Evolutionary conservation across 805 yeast genomes (phyloP).

Genomic region (Dipodascopsis uninucleata): DNA sequence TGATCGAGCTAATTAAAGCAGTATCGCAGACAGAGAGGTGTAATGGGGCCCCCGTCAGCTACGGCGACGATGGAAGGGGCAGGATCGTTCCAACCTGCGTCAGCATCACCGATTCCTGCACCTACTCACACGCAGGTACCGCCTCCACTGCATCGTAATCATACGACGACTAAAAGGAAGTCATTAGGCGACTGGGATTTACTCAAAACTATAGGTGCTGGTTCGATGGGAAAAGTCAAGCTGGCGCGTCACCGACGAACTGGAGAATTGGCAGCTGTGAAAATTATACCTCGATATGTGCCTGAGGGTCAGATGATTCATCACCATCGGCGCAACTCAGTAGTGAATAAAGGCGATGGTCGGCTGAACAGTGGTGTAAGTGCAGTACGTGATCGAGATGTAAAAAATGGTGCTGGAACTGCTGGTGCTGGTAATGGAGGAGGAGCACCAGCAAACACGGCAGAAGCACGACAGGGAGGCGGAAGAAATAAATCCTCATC

Average conservation of each 20-base stretch:
- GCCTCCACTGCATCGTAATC: slow-evolving; percentile 13
- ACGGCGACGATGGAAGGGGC: slow-evolving; percentile 2
- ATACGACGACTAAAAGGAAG: slow-evolving; percentile 51
- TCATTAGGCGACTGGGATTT: slow-evolving; percentile 97
- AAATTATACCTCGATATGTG: slow-evolving; percentile 27
- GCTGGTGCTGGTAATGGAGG: too few relatives aligned
- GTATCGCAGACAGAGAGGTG: too few relatives aligned
- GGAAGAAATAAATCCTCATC: slow-evolving; percentile 40
- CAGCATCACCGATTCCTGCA: slow-evolving; percentile 12
- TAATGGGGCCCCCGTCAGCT: too few relatives aligned
- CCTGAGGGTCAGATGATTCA: slow-evolving; percentile 18
- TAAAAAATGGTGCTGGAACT: too few relatives aligned
- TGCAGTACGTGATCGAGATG: too few relatives aligned
- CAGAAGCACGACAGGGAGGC: slow-evolving; percentile 61
- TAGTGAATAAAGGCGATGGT: slow-evolving; percentile 63
- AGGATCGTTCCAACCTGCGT: not conserved
- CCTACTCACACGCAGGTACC: slow-evolving; percentile 10
- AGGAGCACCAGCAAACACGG: slow-evolving; percentile 54
- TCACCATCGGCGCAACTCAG: slow-evolving; percentile 57
- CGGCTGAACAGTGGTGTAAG: too few relatives aligned
- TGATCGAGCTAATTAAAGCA: too few relatives aligned
- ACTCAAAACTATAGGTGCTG: slow-evolving; percentile 92
- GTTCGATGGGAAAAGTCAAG: slow-evolving; percentile 98
- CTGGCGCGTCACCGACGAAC: slow-evolving; percentile 82
- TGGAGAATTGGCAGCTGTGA: slow-evolving; percentile 55